phyloP scores from a whole-genome alignment of 1,284 basidiomycete genomes.

The Ustilago cynodontis region DNA sequence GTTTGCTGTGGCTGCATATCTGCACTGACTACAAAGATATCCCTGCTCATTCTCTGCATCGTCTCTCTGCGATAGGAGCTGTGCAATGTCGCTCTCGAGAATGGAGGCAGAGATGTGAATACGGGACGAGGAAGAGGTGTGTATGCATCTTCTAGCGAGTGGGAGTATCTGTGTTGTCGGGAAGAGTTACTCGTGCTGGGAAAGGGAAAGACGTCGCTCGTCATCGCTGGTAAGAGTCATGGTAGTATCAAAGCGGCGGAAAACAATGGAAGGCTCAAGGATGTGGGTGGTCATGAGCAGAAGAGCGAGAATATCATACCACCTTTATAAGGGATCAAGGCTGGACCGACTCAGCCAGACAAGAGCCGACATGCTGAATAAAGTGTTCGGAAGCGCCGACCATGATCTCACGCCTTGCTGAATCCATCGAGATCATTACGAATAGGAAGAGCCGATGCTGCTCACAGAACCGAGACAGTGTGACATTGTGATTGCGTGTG shows the following conservation, averaged over 20 bases:
- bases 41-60: too few species aligned
- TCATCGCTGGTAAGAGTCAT: neutral
- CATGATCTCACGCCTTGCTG: neutral
- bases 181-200: constrained; percentile 9
- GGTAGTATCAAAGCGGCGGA: neutral
- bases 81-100: neutral
- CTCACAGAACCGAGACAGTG: neutral
- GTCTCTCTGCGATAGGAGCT: neutral
- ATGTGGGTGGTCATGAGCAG: neutral
- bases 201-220: neutral
- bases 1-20: too few species aligned
- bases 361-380: neutral
- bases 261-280: neutral
- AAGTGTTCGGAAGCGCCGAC: neutral
- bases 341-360: neutral
- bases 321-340: neutral
- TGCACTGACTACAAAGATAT: too few species aligned
- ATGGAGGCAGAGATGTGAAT: neutral
- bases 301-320: neutral
- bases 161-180: constrained; percentile 2
- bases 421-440: neutral
- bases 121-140: neutral
- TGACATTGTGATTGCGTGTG: neutral
- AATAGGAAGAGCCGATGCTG: constrained; percentile 8
- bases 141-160: constrained; percentile 19